phyloP scores from a whole-genome alignment of 108 stramenopile species.

The Nannochloropsis granulata region DNA sequence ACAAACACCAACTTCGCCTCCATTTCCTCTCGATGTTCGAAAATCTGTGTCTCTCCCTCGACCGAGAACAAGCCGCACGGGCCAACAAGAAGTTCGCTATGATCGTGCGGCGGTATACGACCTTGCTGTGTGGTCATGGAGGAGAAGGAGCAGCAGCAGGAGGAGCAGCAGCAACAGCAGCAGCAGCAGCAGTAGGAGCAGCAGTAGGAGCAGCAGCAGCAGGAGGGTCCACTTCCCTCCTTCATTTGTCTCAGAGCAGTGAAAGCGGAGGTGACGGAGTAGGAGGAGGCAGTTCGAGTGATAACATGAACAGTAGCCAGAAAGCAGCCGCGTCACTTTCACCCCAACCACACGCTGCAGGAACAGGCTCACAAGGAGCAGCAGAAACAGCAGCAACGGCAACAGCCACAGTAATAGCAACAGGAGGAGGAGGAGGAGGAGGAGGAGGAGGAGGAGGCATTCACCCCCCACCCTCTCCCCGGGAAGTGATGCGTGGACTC shows the following conservation, averaged over 20 bases:
- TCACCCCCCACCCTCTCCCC: neutral
- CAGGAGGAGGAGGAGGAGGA: neutral
- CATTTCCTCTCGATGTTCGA: neutral
- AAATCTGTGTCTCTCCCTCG: neutral
- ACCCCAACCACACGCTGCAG: neutral
- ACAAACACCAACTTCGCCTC: neutral
- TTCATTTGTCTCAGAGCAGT: neutral
- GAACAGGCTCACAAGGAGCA: neutral
- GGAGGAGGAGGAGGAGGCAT: neutral
- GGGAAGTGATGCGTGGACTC: neutral
- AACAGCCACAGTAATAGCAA: neutral
- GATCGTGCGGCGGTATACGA: neutral
- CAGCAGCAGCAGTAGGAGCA: no score
- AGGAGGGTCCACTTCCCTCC: no score
- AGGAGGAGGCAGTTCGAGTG: neutral
- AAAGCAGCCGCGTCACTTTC: neutral
- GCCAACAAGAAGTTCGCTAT: neutral
- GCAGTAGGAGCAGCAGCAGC: no score
- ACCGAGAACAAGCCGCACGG: neutral
- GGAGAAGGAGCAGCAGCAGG: neutral
- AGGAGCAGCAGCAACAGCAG: neutral
- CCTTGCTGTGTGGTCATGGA: neutral
- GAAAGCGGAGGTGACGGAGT: neutral
- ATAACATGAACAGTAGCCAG: neutral
- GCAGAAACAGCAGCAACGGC: neutral